These are phyloP conservation scores for Paraurostyla sp. DNA, from an alignment of 73 alveolate species.

Conservation along the genomic window DNA sequence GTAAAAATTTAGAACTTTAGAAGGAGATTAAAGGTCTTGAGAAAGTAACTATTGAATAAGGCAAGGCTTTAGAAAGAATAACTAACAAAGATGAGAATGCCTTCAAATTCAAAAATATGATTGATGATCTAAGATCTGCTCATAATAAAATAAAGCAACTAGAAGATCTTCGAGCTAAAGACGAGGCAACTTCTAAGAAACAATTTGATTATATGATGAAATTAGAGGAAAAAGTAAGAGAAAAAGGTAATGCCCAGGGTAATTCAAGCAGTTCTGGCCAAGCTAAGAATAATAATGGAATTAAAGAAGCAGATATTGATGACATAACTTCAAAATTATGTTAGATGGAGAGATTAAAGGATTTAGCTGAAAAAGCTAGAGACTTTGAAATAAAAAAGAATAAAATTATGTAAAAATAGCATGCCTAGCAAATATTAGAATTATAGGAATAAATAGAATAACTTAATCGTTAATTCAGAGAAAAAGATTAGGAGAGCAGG, in stretches of 20 bases:
- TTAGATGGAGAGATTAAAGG: background rate
- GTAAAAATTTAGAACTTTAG: background rate
- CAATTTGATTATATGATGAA: background rate
- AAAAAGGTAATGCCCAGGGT: background rate
- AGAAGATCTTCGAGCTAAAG: background rate
- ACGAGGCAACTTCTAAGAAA: background rate
- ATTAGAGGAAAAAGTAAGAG: background rate
- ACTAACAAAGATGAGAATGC: background rate
- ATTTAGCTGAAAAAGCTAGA: background rate
- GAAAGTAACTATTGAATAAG: background rate
- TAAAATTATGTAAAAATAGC: background rate
- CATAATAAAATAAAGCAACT: background rate
- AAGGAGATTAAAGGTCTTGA: background rate
- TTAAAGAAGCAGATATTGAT: background rate
- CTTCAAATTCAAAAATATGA: background rate
- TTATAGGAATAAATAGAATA: background rate
- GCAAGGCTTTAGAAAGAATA: conserved; percentile 10
- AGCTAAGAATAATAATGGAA: background rate
- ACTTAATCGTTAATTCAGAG: background rate
- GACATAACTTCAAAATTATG: background rate
- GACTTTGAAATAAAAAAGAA: background rate
- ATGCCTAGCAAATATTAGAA: background rate
- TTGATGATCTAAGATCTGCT: background rate
- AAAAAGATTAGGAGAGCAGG: background rate
- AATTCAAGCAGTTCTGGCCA: background rate